Percentiles rank a stretch among this genome's conserved stretches.
Conservation (phyloP, 2,329 filamentous ascomycete genomes). For the Fusarium chuoi region DNA sequence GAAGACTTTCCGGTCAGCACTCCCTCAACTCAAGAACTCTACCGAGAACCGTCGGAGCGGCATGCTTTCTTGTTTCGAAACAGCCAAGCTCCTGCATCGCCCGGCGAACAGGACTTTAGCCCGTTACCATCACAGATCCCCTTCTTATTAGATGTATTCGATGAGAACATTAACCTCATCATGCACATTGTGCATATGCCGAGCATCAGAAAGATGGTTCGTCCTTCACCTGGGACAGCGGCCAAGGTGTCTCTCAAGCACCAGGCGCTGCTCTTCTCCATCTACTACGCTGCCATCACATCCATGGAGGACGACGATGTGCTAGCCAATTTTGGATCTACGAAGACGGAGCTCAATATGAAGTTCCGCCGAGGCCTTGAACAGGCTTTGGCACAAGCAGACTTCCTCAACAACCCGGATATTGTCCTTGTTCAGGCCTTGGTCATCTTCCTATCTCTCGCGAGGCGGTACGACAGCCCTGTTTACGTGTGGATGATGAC, state of each 20-base stretch:
- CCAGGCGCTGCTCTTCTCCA: conserved; percentile 65
- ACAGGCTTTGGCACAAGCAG: conserved; percentile 68
- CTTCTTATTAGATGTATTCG: conserved; percentile 61
- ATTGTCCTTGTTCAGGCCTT: conserved; percentile 70
- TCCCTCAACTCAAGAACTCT: conserved; percentile 52
- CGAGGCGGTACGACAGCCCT: conserved; percentile 62
- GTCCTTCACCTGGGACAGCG: conserved; percentile 48
- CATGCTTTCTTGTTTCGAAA: conserved; percentile 64
- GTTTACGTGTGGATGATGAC: conserved; percentile 72
- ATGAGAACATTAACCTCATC: conserved; percentile 61
- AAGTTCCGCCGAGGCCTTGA: conserved; percentile 66
- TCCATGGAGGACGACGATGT: conserved; percentile 69
- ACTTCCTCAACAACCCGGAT: conserved; percentile 69
- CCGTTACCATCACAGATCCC: conserved; percentile 66
- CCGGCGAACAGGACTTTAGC: conserved; percentile 54
- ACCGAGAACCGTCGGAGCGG: conserved; percentile 56
- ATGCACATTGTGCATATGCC: conserved; percentile 59
- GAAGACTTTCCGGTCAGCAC: conserved; percentile 46
- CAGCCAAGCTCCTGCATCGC: conserved; percentile 47
- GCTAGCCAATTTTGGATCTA: conserved; percentile 58
- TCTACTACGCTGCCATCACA: conserved; percentile 65
- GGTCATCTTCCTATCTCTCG: conserved; percentile 65
- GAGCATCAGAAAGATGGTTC: conserved; percentile 48
- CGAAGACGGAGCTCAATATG: conserved; percentile 57
- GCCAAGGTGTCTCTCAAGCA: conserved; percentile 53